These are phyloP conservation scores for Colletotrichum brevisporum DNA, from an alignment of 2,329 filamentous ascomycete species.

Conservation along the genomic window DNA sequence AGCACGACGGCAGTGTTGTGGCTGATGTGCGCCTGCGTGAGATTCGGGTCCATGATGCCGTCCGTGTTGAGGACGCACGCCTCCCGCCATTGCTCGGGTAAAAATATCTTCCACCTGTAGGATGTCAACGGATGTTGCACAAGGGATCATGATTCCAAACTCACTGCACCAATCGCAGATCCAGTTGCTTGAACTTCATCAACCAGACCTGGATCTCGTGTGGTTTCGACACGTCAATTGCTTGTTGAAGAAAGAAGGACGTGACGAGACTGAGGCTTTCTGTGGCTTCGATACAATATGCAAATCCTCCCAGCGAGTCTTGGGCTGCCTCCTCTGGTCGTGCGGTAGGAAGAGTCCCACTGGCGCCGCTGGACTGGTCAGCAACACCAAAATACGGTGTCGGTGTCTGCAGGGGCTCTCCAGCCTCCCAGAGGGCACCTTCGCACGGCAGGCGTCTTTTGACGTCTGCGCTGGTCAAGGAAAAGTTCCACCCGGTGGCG, in stretches of 20 bases:
- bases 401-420: slow-evolving; percentile 51
- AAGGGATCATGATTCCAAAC: slow-evolving; percentile 28
- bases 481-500: slow-evolving; percentile 55
- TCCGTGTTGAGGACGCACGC: slow-evolving; percentile 56
- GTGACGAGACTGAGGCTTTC: slow-evolving; percentile 59
- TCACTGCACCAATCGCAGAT: slow-evolving; percentile 57
- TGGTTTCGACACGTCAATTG: slow-evolving; percentile 52
- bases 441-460: slow-evolving; percentile 56
- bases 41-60: slow-evolving; percentile 59
- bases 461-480: slow-evolving; percentile 53
- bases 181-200: slow-evolving; percentile 60
- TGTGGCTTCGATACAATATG: slow-evolving; percentile 61
- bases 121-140: neutral
- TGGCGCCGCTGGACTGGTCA: slow-evolving; percentile 46
- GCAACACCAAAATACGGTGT: slow-evolving; percentile 58
- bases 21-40: slow-evolving; percentile 58
- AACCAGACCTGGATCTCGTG: slow-evolving; percentile 58
- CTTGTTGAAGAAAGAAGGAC: slow-evolving; percentile 58
- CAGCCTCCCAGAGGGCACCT: slow-evolving; percentile 54
- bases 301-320: slow-evolving; percentile 54
- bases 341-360: slow-evolving; percentile 40
- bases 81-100: slow-evolving; percentile 58
- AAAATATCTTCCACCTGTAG: slow-evolving; percentile 59
- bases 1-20: slow-evolving; percentile 59
- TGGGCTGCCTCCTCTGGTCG: slow-evolving; percentile 45